Evolutionary conservation across 306 rosid genomes (phyloP), one percentile per base, ranked within the genome.

Genomic region (Cucurbita argyrosperma): DNA sequence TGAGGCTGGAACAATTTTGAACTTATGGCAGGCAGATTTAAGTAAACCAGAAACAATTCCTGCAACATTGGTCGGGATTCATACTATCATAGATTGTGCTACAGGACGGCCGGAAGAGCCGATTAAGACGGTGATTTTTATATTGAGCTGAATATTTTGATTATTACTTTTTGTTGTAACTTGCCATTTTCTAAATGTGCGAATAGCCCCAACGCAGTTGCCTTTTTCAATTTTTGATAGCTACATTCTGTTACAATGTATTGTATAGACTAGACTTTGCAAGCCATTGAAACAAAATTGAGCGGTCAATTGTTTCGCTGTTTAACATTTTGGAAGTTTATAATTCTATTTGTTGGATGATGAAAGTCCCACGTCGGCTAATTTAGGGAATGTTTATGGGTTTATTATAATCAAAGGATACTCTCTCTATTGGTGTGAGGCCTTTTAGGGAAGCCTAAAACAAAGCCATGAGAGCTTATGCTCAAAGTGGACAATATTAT

Each of bases 21-120:
- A 70, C 38, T 59, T 69, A 12, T 74, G 77, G 66, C 90, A 89
- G 97, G 97, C 92, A 23, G 98, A 94, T 80, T 90, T 90, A 49
- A 89, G 81, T 72, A 90, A 88, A 79, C 98, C 96, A 5, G 98
- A 94, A 71, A 86, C 97, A 6, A 89, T 94, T 65, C 97, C 98
- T 3, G 96, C 98, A 46, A 94, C 98, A 40, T 79, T 90, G 87
- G 98, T 94, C 19, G 97, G 98, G 46, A 74, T 94, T 39, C 97
- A 90, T 19, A 89, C 98, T 8, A 71, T 94, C 42, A 94, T 94
- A 45, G 98, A 94, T 74, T 94, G 99, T 56, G 99, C 99, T 71
- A 91, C 97, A 0, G 99, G 97, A 2, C 95, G 99, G 40, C 99
- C 99, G 2, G 97, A 94, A 61, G 99, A 91, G 76, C 99, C 99